A percentile compares a stretch with the other conserved stretches of the same genome.
Evolutionary conservation across 2,329 filamentous ascomycete genomes (phyloP).

Genomic region (Diaporthe helianthi): DNA sequence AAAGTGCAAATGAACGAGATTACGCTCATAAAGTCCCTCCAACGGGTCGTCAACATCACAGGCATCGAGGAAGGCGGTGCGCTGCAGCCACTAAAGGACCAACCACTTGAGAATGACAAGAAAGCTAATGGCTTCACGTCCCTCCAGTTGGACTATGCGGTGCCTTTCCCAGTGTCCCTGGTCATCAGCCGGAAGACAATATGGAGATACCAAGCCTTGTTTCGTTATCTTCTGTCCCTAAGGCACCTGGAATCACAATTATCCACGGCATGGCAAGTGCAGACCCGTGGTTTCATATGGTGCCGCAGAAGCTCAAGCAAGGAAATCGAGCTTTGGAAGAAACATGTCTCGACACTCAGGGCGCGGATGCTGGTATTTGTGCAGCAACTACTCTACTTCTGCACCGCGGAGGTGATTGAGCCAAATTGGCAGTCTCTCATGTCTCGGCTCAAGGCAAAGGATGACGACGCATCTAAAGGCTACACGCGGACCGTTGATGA

Average conservation of each 20-base stretch:
- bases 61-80: slow-evolving; percentile 91
- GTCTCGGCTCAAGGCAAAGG: slow-evolving; percentile 76
- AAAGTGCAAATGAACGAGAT: slow-evolving; percentile 97
- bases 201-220: slow-evolving; percentile 95
- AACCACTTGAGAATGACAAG: slow-evolving; percentile 79
- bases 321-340: slow-evolving; percentile 88
- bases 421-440: slow-evolving; percentile 96
- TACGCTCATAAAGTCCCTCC: slow-evolving; percentile 89
- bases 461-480: slow-evolving; percentile 48
- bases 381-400: slow-evolving; percentile 96
- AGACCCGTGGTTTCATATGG: slow-evolving; percentile 83
- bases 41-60: slow-evolving; percentile 95
- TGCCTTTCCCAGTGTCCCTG: slow-evolving; percentile 93
- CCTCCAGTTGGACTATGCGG: slow-evolving; percentile 89
- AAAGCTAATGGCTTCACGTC: slow-evolving; percentile 91
- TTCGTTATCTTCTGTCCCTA: slow-evolving; percentile 89
- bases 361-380: slow-evolving; percentile 97
- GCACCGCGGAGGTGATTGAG: slow-evolving; percentile 95
- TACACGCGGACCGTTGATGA: slow-evolving; percentile 84
- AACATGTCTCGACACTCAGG: slow-evolving; percentile 87
- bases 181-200: slow-evolving; percentile 96
- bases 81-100: slow-evolving; percentile 74
- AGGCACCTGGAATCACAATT: slow-evolving; percentile 89
- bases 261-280: slow-evolving; percentile 87
- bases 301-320: slow-evolving; percentile 77